Conservation (phyloP, 1,139 yeast species). For the Blastobotrys illinoisensis region DNA sequence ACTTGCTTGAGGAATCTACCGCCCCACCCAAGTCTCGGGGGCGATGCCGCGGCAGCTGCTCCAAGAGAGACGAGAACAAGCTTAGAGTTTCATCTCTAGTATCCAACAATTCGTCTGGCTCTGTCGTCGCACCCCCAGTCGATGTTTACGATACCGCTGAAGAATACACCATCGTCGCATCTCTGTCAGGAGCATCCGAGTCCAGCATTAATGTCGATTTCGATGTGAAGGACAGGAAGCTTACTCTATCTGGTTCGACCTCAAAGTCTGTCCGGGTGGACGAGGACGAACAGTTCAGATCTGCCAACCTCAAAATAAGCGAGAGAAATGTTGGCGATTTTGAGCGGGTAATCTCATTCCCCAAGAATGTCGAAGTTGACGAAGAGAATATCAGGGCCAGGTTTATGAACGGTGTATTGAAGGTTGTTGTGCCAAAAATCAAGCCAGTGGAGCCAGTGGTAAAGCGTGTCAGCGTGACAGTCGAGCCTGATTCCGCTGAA, state of each 20-base stretch:
- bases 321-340: constrained; percentile 38
- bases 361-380: constrained; percentile 44
- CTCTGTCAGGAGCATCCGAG: constrained; percentile 51
- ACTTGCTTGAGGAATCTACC: not conserved
- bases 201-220: constrained; percentile 47
- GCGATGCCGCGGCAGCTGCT: not conserved
- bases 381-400: constrained; percentile 51
- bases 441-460: constrained; percentile 16
- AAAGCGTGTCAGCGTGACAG: constrained; percentile 14
- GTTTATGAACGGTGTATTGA: constrained; percentile 47
- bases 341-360: constrained; percentile 50
- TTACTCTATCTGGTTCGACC: constrained; percentile 20
- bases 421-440: constrained; percentile 45
- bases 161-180: constrained; percentile 42
- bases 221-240: constrained; percentile 40
- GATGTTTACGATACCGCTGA: constrained; percentile 46
- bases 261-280: not conserved
- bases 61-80: not conserved
- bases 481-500: constrained; percentile 5
- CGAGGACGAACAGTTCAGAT: not conserved
- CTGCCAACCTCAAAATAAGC: constrained; percentile 9
- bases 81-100: not conserved
- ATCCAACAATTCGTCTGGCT: not conserved
- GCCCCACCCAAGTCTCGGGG: not conserved
- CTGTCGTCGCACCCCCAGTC: constrained; percentile 44